These are phyloP conservation scores for Trapa bicornis DNA, from an alignment of 345 rosid species.

Conservation along the genomic window DNA sequence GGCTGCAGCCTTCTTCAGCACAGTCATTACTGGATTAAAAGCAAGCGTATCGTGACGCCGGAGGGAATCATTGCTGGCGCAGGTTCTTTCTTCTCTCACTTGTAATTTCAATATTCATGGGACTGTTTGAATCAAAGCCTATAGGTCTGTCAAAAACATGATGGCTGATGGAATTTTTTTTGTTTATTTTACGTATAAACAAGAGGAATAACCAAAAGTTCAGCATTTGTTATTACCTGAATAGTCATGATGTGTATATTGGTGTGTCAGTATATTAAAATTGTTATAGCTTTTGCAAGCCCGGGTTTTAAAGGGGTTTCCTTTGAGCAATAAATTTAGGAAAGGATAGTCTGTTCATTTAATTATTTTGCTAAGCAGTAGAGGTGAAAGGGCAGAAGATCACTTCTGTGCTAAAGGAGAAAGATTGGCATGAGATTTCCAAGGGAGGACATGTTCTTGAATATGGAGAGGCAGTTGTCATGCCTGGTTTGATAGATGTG, in stretches of 20 bases:
- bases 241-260: neutral
- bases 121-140: neutral
- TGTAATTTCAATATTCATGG: neutral
- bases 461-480: slow-evolving; percentile 76
- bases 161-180: neutral
- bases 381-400: slow-evolving; percentile 55
- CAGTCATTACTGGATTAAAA: slow-evolving; percentile 59
- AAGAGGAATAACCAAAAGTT: neutral
- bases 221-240: neutral
- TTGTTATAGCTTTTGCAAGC: neutral
- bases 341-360: neutral
- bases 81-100: slow-evolving; percentile 24
- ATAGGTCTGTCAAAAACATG: neutral
- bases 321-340: too few species aligned
- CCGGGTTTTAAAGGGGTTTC: neutral
- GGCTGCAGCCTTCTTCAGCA: slow-evolving; percentile 64
- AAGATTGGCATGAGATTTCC: slow-evolving; percentile 39
- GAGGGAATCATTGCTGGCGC: slow-evolving; percentile 63
- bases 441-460: slow-evolving; percentile 40
- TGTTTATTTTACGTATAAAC: neutral
- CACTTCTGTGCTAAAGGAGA: slow-evolving; percentile 45
- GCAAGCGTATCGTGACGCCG: slow-evolving; percentile 66
- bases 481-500: slow-evolving; percentile 97
- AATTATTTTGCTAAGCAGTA: slow-evolving; percentile 25
- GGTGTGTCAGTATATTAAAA: neutral